Percentiles rank a stretch among this genome's conserved stretches.
Conservation (phyloP, 257 asterid species). For the Asclepias syriaca region DNA sequence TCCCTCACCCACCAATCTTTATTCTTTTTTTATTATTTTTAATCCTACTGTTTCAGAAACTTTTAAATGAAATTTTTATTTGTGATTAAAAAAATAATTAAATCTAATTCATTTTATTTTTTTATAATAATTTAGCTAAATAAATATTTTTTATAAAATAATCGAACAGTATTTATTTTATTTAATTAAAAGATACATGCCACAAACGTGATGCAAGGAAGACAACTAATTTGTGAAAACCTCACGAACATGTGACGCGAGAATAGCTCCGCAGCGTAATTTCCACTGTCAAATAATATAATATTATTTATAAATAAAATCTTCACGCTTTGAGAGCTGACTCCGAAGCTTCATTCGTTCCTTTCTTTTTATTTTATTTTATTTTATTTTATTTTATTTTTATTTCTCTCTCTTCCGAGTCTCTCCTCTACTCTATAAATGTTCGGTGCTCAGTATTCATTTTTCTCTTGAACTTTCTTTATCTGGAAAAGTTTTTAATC, state of each 20-base stretch:
- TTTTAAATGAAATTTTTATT: no score
- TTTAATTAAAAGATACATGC: neutral
- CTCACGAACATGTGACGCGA: conserved; percentile 8
- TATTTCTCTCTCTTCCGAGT: neutral
- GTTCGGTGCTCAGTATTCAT: neutral
- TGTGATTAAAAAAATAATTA: no score
- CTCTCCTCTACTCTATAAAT: neutral
- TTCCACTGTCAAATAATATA: no score
- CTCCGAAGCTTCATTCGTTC: conserved; percentile 12
- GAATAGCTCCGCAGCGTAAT: neutral
- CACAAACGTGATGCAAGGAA: neutral
- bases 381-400: no score
- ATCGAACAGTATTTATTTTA: no score
- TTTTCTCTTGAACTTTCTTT: neutral
- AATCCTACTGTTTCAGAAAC: no score
- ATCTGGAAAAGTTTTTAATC: neutral
- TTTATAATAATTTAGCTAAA: no score
- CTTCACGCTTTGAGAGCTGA: neutral
- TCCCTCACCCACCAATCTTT: conserved; percentile 7
- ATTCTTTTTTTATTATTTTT: no score
- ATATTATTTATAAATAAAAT: no score
- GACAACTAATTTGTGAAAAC: neutral
- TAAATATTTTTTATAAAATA: no score
- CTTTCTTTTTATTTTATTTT: neutral
- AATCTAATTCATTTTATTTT: no score